These are phyloP conservation scores for Chalciporus piperatus DNA, from an alignment of 768 basidiomycete species.

Conservation along the genomic window DNA sequence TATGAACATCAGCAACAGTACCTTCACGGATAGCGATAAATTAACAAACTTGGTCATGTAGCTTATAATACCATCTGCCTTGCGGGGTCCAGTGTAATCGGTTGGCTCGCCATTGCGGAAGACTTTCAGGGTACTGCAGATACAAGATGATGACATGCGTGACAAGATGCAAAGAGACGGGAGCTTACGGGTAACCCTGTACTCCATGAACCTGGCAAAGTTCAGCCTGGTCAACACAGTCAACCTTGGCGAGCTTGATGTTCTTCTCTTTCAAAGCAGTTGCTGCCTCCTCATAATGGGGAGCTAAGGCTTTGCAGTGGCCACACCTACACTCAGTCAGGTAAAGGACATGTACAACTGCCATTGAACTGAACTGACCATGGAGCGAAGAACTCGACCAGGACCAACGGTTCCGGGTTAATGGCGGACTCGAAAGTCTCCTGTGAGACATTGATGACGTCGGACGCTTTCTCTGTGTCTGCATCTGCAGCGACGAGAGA, in stretches of 20 bases:
- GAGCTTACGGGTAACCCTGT: slow-evolving; percentile 88
- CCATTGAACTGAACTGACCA: slow-evolving; percentile 46
- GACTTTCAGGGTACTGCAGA: slow-evolving; percentile 74
- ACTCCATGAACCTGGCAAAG: slow-evolving; percentile 87
- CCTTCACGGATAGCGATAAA: not conserved
- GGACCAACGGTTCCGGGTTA: slow-evolving; percentile 64
- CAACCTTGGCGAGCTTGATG: slow-evolving; percentile 93
- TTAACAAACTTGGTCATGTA: slow-evolving; percentile 90
- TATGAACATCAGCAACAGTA: slow-evolving; percentile 8
- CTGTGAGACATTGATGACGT: slow-evolving; percentile 77
- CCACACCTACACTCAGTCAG: slow-evolving; percentile 64
- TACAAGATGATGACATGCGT: not conserved
- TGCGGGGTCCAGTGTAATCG: slow-evolving; percentile 87
- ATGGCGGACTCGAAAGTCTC: slow-evolving; percentile 67
- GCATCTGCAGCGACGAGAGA: slow-evolving; percentile 50
- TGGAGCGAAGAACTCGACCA: slow-evolving; percentile 95
- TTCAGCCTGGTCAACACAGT: slow-evolving; percentile 93
- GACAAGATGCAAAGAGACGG: not conserved
- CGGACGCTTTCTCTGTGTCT: slow-evolving; percentile 46
- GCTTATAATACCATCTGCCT: slow-evolving; percentile 92
- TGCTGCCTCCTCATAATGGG: slow-evolving; percentile 92
- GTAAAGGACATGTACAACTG: too few species aligned
- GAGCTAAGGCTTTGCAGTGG: slow-evolving; percentile 93
- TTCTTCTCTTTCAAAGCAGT: slow-evolving; percentile 85
- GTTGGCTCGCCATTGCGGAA: slow-evolving; percentile 79